Conservation (phyloP, 345 rosid species). For the Geranium brycei region DNA sequence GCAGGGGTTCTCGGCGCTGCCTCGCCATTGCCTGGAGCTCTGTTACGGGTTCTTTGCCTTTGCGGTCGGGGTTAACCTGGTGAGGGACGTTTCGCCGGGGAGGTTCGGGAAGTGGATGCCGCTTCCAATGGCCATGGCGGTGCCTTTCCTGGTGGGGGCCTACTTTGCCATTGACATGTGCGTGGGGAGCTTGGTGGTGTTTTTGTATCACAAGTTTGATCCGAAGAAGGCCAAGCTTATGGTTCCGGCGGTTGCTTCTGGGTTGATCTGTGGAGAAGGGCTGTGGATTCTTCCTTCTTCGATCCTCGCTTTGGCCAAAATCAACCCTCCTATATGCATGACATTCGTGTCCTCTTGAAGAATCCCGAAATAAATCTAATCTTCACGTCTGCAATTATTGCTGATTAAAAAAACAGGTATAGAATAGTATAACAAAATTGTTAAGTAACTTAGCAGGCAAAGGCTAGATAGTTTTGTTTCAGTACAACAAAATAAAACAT, state of each 20-base stretch:
- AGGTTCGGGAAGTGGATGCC: conserved; percentile 76
- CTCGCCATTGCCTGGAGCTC: conserved; percentile 44
- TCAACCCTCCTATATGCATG: conserved; percentile 83
- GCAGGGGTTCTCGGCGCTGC: conserved; percentile 54
- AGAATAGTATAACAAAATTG: no score
- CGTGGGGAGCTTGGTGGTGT: conserved; percentile 60
- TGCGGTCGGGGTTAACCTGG: conserved; percentile 49
- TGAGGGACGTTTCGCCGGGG: conserved; percentile 46
- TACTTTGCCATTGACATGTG: conserved; percentile 90
- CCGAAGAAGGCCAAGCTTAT: conserved; percentile 47
- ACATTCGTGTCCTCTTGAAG: conserved; percentile 44
- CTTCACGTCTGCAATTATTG: no score
- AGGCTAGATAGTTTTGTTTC: no score
- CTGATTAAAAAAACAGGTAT: no score
- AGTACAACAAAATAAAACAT: no score
- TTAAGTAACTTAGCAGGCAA: no score
- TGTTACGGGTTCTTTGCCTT: conserved; percentile 67
- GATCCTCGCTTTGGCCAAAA: conserved; percentile 66
- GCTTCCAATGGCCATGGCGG: conserved; percentile 79
- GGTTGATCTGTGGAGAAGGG: conserved; percentile 87
- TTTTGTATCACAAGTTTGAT: conserved; percentile 45
- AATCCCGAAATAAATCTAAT: no score
- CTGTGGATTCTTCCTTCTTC: conserved; percentile 82
- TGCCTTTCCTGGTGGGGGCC: conserved; percentile 79
- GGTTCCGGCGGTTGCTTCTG: conserved; percentile 88